Evolutionary conservation across 176 grass and related monocot genomes (phyloP).

Genomic region (Chrysopogon serrulatus): DNA sequence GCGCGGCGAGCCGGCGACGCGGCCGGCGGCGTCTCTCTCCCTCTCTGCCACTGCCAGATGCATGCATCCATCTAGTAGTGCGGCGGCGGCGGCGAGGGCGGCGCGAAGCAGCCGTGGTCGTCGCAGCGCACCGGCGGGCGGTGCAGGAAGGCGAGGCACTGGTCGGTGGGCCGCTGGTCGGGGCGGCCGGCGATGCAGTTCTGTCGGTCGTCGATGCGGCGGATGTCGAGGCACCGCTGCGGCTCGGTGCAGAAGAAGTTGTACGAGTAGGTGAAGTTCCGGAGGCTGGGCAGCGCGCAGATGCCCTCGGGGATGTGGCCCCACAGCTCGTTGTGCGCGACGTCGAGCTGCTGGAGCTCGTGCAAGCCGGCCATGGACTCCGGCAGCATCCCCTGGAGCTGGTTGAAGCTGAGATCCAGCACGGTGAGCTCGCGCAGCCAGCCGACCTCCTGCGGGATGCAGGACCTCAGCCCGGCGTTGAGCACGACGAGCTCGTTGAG

Average conservation of each 20-base stretch:
- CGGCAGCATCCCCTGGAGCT: constrained; percentile 52
- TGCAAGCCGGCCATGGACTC: constrained; percentile 57
- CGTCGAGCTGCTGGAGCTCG: constrained; percentile 61
- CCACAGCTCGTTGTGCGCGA: constrained; percentile 67
- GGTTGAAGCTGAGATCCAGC: constrained; percentile 73
- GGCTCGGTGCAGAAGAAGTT: constrained; percentile 83
- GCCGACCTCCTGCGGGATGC: constrained; percentile 64
- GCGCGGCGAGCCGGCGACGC: constrained; percentile 2
- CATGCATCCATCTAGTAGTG: constrained; percentile 34
- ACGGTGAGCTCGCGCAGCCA: constrained; percentile 45
- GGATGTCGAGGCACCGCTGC: constrained; percentile 36
- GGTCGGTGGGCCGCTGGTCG: constrained; percentile 46
- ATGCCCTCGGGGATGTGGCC: constrained; percentile 53
- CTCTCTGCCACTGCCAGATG: no score
- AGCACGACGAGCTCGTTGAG: constrained; percentile 70
- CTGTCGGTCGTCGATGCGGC: constrained; percentile 49
- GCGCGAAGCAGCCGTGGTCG: constrained; percentile 51
- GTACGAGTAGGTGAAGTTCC: constrained; percentile 83
- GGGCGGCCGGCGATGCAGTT: constrained; percentile 67
- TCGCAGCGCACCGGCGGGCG: constrained; percentile 63
- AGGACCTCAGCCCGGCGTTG: constrained; percentile 56
- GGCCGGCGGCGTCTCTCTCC: neutral
- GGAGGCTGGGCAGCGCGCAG: constrained; percentile 62
- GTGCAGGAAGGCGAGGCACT: constrained; percentile 70
- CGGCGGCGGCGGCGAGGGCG: constrained; percentile 8